A percentile compares a stretch with the other conserved stretches of the same genome.
phyloP scores from a whole-genome alignment of 2,329 filamentous ascomycete genomes.

The Alternaria longipes region DNA sequence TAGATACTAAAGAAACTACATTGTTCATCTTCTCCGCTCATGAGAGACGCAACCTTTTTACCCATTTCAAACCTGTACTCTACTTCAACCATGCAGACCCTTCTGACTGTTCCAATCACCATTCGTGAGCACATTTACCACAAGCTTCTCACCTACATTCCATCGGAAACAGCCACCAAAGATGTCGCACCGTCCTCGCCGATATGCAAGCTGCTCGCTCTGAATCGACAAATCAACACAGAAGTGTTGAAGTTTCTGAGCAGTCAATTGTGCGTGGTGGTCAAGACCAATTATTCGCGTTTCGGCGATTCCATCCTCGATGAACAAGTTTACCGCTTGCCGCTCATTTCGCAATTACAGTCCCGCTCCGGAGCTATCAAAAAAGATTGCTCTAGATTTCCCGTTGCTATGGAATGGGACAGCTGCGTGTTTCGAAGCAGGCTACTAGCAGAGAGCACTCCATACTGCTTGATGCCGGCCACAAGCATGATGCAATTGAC shows the following conservation, averaged over 20 bases:
- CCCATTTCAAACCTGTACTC: neutral
- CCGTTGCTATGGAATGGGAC: slow-evolving; percentile 13
- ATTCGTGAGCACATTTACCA: slow-evolving; percentile 14
- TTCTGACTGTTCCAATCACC: slow-evolving; percentile 6
- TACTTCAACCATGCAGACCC: neutral
- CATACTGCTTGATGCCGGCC: slow-evolving; percentile 10
- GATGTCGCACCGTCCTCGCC: slow-evolving; percentile 7
- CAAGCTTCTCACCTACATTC: slow-evolving; percentile 8
- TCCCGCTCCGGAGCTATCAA: neutral
- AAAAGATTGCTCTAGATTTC: slow-evolving; percentile 5
- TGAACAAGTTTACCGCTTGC: neutral
- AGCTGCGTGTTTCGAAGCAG: neutral
- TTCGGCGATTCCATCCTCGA: neutral
- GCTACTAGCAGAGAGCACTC: neutral
- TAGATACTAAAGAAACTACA: neutral
- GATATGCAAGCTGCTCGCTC: slow-evolving; percentile 8
- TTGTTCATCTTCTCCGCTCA: neutral
- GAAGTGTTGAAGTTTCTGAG: slow-evolving; percentile 6
- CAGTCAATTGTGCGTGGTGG: slow-evolving; percentile 9
- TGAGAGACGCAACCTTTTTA: neutral
- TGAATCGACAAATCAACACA: slow-evolving; percentile 8
- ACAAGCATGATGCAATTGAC: neutral
- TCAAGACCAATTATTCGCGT: slow-evolving; percentile 10
- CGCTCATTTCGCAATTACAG: slow-evolving; percentile 13
- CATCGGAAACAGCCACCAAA: neutral